Conservation (phyloP, 495 filamentous ascomycete genomes). For the Hyphodiscus hymeniophilus region DNA sequence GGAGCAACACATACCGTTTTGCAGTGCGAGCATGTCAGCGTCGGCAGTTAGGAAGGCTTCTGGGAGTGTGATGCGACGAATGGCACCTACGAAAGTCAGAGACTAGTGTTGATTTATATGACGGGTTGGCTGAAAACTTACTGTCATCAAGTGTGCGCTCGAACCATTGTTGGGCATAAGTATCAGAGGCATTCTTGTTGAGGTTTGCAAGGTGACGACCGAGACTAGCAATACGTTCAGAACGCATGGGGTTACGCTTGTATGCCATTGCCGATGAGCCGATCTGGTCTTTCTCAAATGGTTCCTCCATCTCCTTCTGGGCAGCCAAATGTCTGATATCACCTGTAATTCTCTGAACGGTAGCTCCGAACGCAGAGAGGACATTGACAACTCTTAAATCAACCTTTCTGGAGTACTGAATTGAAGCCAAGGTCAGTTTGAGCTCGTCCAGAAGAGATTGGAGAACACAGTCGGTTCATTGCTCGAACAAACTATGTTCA, state of each 20-base stretch:
- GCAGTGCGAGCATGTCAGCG: constrained; percentile 66
- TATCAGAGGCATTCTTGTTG: constrained; percentile 62
- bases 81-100: constrained; percentile 13
- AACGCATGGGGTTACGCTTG: constrained; percentile 85
- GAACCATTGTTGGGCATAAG: constrained; percentile 77
- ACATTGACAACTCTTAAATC: constrained; percentile 76
- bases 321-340: constrained; percentile 68
- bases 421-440: too few species aligned
- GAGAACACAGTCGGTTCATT: too few species aligned
- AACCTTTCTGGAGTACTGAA: constrained; percentile 64
- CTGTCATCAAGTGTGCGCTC: constrained; percentile 48
- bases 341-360: constrained; percentile 62
- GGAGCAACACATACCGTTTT: too few species aligned
- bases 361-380: constrained; percentile 74
- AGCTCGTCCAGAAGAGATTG: too few species aligned
- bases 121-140: not conserved
- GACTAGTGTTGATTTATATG: too few species aligned
- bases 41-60: constrained; percentile 80
- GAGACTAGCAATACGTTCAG: constrained; percentile 73
- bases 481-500: too few species aligned
- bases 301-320: constrained; percentile 84
- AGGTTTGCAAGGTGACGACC: constrained; percentile 61
- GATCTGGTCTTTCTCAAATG: constrained; percentile 76
- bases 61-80: constrained; percentile 49
- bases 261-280: constrained; percentile 65